Evolutionary conservation across 495 filamentous ascomycete genomes (phyloP).

Genomic region (Penicillium mononematosum): DNA sequence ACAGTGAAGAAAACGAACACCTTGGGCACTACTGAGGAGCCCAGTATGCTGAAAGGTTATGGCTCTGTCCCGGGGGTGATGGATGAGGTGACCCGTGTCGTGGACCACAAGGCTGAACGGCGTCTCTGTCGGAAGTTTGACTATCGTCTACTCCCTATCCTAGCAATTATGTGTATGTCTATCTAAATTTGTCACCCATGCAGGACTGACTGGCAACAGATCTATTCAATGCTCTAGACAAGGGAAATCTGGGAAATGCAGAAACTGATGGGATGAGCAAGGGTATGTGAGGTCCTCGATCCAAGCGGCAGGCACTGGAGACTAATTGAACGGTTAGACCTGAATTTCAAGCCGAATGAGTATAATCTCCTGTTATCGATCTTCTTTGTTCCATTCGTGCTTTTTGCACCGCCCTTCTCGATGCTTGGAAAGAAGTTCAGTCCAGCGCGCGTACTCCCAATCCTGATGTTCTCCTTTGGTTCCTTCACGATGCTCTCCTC

Average conservation of each 20-base stretch:
- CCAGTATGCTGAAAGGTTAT: slow-evolving; percentile 30
- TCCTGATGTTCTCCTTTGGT: slow-evolving; percentile 68
- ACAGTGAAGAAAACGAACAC: slow-evolving; percentile 23
- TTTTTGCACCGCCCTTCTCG: slow-evolving; percentile 63
- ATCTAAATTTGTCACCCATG: not conserved
- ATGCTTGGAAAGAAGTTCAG: slow-evolving; percentile 70
- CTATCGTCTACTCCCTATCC: slow-evolving; percentile 57
- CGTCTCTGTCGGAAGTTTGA: slow-evolving; percentile 66
- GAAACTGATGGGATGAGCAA: slow-evolving; percentile 59
- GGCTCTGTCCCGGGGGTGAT: slow-evolving; percentile 31
- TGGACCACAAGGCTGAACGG: slow-evolving; percentile 54
- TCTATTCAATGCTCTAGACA: slow-evolving; percentile 64
- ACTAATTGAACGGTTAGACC: slow-evolving; percentile 33
- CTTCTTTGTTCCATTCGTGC: slow-evolving; percentile 77
- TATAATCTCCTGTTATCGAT: slow-evolving; percentile 72
- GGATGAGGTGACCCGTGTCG: slow-evolving; percentile 38
- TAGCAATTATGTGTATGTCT: slow-evolving; percentile 61
- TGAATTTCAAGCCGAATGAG: slow-evolving; percentile 58
- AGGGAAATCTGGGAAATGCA: slow-evolving; percentile 68
- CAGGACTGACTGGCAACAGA: slow-evolving; percentile 27
- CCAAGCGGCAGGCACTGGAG: not conserved
- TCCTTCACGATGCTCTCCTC: slow-evolving; percentile 56
- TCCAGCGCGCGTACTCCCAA: slow-evolving; percentile 60
- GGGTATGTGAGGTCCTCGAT: slow-evolving; percentile 30
- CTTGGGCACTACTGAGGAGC: slow-evolving; percentile 27